phyloP scores from a whole-genome alignment of 495 filamentous ascomycete genomes.

The Haplographium delicatum region DNA sequence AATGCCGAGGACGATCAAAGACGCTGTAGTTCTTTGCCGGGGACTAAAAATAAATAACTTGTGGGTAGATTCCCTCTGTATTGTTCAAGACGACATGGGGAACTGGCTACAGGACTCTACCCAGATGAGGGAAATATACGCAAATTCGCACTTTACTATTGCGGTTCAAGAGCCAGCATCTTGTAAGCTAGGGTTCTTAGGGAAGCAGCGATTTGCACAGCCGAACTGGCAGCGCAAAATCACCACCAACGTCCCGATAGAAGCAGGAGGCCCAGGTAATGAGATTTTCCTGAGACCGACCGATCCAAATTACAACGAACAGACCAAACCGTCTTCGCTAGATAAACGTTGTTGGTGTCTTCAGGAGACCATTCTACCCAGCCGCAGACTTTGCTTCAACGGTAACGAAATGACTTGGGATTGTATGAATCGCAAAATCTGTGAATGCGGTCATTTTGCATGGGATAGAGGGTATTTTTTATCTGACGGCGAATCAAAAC shows the following conservation, averaged over 20 bases:
- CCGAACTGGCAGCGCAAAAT: not conserved
- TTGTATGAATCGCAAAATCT: constrained; percentile 1
- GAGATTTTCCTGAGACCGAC: constrained; percentile 1
- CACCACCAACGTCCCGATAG: not conserved
- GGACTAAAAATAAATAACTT: constrained; percentile 27
- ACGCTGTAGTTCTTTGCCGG: constrained; percentile 28
- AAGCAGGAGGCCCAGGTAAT: not conserved
- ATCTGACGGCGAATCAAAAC: constrained; percentile 15
- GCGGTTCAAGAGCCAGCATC: constrained; percentile 9
- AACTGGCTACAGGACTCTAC: constrained; percentile 24
- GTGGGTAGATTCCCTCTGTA: constrained; percentile 29
- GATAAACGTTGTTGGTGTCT: constrained; percentile 20
- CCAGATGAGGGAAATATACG: constrained; percentile 27
- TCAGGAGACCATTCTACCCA: constrained; percentile 19
- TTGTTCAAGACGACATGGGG: constrained; percentile 27
- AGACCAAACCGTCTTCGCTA: not conserved
- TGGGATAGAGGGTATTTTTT: not conserved
- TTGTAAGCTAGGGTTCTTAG: constrained; percentile 5
- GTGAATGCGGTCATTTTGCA: constrained; percentile 21
- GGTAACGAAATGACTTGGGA: constrained; percentile 19
- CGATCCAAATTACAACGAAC: not conserved
- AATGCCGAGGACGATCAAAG: constrained; percentile 23
- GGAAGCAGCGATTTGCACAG: not conserved
- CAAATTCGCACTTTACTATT: constrained; percentile 24
- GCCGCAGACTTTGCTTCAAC: constrained; percentile 9